phyloP scores from a whole-genome alignment of 176 grass and related monocot species.

The Puya raimondii region DNA sequence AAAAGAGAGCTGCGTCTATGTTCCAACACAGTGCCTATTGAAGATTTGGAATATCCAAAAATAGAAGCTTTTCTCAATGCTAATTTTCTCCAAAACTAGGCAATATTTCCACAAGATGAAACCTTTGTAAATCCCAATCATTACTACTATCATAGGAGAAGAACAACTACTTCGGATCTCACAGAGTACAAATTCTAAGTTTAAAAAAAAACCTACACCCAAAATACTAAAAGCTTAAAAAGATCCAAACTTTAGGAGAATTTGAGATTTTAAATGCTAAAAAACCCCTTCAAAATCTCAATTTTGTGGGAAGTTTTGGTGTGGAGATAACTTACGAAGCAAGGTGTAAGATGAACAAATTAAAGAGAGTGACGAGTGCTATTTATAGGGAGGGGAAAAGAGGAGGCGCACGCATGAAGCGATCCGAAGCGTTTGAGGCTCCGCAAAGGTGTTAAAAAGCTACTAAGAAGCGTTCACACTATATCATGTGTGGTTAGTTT shows the following conservation, averaged over 20 bases:
- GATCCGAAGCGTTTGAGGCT: neutral
- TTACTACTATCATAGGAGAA: constrained; percentile 33
- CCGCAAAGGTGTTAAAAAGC: neutral
- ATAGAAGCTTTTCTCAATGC: constrained; percentile 55
- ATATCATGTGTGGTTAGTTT: neutral
- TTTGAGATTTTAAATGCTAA: neutral
- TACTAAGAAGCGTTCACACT: neutral
- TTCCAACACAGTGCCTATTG: constrained; percentile 29
- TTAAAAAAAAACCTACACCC: neutral
- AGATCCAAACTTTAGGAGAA: neutral
- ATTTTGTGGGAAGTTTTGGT: neutral
- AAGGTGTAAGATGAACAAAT: constrained; percentile 8
- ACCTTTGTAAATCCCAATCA: constrained; percentile 35
- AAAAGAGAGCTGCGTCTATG: neutral
- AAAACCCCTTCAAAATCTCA: neutral
- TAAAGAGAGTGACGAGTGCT: neutral
- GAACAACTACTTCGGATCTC: neutral
- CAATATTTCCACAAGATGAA: constrained; percentile 23
- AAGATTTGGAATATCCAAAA: constrained; percentile 93
- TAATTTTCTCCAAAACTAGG: constrained; percentile 28
- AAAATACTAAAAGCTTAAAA: constrained; percentile 3
- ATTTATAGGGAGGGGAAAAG: constrained; percentile 16
- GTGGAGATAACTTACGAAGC: neutral
- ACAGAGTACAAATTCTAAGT: neutral
- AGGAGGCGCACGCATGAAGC: neutral